Evolutionary conservation across 306 rosid species (phyloP), one percentile per base, ranked within the genome.

Genomic region (Elaeagnus macrophylla): DNA sequence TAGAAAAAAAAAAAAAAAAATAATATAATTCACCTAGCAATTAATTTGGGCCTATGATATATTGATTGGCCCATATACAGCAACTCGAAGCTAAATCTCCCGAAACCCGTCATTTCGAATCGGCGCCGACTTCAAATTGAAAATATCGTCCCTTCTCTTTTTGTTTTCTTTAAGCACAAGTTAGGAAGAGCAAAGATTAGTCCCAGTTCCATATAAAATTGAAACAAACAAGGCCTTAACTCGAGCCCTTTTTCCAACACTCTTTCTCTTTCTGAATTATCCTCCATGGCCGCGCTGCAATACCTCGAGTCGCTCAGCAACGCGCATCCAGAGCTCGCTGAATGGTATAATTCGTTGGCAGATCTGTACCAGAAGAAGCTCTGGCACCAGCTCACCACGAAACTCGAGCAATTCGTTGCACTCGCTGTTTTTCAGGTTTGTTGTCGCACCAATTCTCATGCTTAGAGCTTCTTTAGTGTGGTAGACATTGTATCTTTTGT

Each of bases 321-420:
- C 75, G 70, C 88, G 61, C 95, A 93, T 36, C 96, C 99, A 6
- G 99, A 93, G 67, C 96, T 84, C 12, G 42, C 72, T 2, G 99
- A 93, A 0, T 93, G 99, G 99, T 93, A 79, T 77, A 77, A 83
- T 71, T 77, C 99, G 10, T 90, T 93, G 0, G 95, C 84, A 65
- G 99, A 93, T 93, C 99, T 93, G 77, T 93, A 93, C 79, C 81
- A 93, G 88, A 85, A 75, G 83, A 88, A 93, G 85, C 94, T 93
- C 18, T 93, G 99, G 99, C 99, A 93, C 68, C 99, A 93, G 77
- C 96, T 93, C 55, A 93, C 99, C 39, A 94, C 79, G 70, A 93
- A 93, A 90, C 99, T 93, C 48, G 99, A 93, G 62, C 88, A 88
- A 79, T 93, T 93, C 64, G 86, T 84, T 10, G 94, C 99, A 51